A percentile compares a stretch with the other conserved stretches of the same genome.
These are phyloP conservation scores for Pachyrhizus erosus DNA, from an alignment of 306 rosid genomes.

Conservation along the genomic window DNA sequence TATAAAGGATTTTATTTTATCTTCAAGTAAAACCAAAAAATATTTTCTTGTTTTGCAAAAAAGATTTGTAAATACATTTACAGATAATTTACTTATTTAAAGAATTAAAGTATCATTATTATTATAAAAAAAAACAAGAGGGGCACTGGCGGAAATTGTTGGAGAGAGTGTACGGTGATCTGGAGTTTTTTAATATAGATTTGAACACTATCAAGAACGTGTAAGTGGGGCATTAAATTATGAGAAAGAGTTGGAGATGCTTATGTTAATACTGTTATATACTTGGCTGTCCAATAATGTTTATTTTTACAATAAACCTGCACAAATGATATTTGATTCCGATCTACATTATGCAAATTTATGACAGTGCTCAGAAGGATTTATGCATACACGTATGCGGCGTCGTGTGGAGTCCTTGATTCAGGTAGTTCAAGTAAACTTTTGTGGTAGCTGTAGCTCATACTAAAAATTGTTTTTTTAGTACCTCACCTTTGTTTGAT, in stretches of 20 bases:
- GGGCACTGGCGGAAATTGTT: background rate
- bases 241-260: slow-evolving; percentile 27
- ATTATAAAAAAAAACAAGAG: background rate
- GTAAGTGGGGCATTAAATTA: background rate
- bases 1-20: background rate
- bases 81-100: background rate
- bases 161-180: background rate
- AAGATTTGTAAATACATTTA: background rate
- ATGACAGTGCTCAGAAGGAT: slow-evolving; percentile 93
- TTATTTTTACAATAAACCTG: slow-evolving; percentile 18
- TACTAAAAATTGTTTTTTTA: background rate
- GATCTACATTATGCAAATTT: slow-evolving; percentile 34
- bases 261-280: slow-evolving; percentile 22
- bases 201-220: background rate
- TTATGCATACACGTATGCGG: slow-evolving; percentile 98
- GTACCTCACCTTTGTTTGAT: slow-evolving; percentile 2
- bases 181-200: background rate
- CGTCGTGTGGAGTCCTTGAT: slow-evolving; percentile 98
- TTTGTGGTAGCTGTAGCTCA: slow-evolving; percentile 19
- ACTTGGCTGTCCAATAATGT: slow-evolving; percentile 16
- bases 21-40: background rate
- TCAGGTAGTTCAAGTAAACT: slow-evolving; percentile 59
- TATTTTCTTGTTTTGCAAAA: background rate
- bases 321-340: slow-evolving; percentile 11
- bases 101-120: background rate